Evolutionary conservation across 2,329 filamentous ascomycete species (phyloP).

Genomic region (Trematosphaeria pertusa): DNA sequence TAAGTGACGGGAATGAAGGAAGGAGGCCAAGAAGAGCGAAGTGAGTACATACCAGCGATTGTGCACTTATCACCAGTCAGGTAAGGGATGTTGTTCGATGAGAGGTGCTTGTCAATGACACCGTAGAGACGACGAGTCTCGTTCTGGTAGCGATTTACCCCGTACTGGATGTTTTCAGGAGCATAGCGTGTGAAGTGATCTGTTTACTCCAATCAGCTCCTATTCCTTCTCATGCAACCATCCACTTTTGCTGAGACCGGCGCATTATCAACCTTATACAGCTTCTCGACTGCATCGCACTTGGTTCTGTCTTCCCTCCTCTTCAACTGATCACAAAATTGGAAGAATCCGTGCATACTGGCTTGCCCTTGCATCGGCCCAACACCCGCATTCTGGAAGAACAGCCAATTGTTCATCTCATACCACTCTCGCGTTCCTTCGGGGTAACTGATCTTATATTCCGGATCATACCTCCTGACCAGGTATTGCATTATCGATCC

Average conservation of each 20-base stretch:
- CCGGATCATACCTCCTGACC: constrained; percentile 78
- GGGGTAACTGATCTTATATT: constrained; percentile 84
- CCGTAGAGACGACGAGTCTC: constrained; percentile 84
- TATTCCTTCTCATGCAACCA: too few relatives aligned
- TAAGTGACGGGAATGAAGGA: too few relatives aligned
- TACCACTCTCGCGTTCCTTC: constrained; percentile 75
- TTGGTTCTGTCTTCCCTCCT: too few relatives aligned
- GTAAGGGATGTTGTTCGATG: constrained; percentile 57
- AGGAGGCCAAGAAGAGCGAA: not conserved
- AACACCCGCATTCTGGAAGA: constrained; percentile 76
- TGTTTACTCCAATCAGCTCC: too few relatives aligned
- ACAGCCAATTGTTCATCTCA: constrained; percentile 77
- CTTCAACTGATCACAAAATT: too few relatives aligned
- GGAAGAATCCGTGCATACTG: constrained; percentile 38
- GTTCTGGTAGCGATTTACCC: constrained; percentile 80
- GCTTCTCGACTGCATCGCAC: too few relatives aligned
- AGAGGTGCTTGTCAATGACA: constrained; percentile 75
- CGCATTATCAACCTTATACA: too few relatives aligned
- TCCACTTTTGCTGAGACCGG: too few relatives aligned
- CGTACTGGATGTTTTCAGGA: constrained; percentile 82
- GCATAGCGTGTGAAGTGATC: constrained; percentile 87
- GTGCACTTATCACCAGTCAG: constrained; percentile 71
- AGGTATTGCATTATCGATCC: constrained; percentile 87
- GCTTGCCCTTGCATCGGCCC: constrained; percentile 85
- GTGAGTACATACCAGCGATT: constrained; percentile 43